Base-by-base conservation (phyloP, 495 filamentous ascomycete species). In the Usnea hakonensis region DNA sequence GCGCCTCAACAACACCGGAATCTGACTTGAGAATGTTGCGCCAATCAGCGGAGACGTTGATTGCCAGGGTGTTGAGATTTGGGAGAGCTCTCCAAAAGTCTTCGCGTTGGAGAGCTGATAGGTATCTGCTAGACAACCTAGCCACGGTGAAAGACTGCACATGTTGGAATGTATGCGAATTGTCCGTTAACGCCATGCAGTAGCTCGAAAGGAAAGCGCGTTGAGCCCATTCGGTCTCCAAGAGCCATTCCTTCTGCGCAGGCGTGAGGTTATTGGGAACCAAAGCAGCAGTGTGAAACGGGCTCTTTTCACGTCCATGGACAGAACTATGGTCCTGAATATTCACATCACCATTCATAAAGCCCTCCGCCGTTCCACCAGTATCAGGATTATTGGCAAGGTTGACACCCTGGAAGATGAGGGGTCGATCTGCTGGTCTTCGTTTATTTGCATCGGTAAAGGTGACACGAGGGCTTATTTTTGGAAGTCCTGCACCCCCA, bases 211-310 rank as follows among this genome's bases (percentile, higher is more conserved):
- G 70, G 46, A 86, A 82, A 6, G 82, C 83, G 28, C 74, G 65
- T 62, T 86, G 82, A 8, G 83, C 82, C 77, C 82, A 81, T 33
- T 80, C 75, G 21, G 78, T 80, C 65, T 85, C 80, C 30, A 81
- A 68, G 13, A 86, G 66, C 79, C 83, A 82, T 65, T 84, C 80
- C 41, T 72, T 77, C 69, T 86, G 83, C 8, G 77, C 68, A n/a
- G 72, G 71, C 3, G 76, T 78, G 5, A 84, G 72, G 35, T 76
- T 62, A 48, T 70, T 70, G 13, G 81, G 81, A 35, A 74, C 72
- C 21, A 81, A 59, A 26, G 58, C 61, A 21, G 61, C 7, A 62
- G 58, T 40, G 57, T 65, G 26, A 60, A 53, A 41, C 44, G 58
- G 33, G 62, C 68, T 52, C 35, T 55, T 32, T 37, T 38, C 56